Evolutionary conservation across 805 yeast species (phyloP).

Genomic region (Candida nemodendra): DNA sequence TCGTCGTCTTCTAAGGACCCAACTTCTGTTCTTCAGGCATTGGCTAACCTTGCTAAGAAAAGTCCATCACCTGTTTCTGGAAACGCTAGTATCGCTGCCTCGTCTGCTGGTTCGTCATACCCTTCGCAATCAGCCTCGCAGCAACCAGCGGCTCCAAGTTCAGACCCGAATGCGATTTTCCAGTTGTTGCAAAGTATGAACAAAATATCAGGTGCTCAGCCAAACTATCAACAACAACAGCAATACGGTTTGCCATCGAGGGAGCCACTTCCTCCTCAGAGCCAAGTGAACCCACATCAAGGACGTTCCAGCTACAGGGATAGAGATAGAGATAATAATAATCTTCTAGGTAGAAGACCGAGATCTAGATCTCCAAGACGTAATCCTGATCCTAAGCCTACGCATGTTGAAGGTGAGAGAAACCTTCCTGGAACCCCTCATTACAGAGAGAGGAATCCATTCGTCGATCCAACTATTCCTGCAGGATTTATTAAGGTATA

Average conservation of each 20-base stretch:
- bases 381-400: constrained; percentile 28
- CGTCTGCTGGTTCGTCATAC: constrained; percentile 24
- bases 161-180: constrained; percentile 44
- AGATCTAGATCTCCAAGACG: constrained; percentile 54
- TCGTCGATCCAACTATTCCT: constrained; percentile 69
- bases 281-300: constrained; percentile 17
- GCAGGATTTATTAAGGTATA: constrained; percentile 77
- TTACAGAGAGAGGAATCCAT: constrained; percentile 71
- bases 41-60: constrained; percentile 59
- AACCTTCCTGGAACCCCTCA: constrained; percentile 73
- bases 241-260: constrained; percentile 13
- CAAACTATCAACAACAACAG: constrained; percentile 23
- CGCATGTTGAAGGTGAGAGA: constrained; percentile 51
- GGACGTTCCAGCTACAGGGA: constrained; percentile 24
- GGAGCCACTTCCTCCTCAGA: constrained; percentile 22
- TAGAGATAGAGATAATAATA: constrained; percentile 31
- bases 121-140: background rate
- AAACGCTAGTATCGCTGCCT: constrained; percentile 34
- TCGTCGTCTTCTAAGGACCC: constrained; percentile 44
- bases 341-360: constrained; percentile 45
- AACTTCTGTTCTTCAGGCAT: constrained; percentile 64
- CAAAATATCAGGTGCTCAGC: constrained; percentile 25
- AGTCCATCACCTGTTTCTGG: constrained; percentile 35
- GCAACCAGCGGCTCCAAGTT: constrained; percentile 14
- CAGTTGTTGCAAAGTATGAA: constrained; percentile 54